phyloP scores from a whole-genome alignment of 345 rosid species.

The Excoecaria cochinchinensis region DNA sequence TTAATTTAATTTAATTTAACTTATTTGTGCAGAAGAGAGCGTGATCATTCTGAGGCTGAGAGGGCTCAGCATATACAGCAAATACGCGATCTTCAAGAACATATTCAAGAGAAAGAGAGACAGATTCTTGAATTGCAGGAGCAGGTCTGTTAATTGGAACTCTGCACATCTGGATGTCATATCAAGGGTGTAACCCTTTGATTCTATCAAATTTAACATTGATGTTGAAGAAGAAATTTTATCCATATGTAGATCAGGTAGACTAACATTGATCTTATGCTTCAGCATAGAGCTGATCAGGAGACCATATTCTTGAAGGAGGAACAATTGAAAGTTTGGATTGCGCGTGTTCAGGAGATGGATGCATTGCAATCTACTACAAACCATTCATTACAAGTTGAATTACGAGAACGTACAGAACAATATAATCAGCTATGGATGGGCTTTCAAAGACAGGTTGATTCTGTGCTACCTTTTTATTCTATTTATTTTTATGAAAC shows the following conservation, averaged over 20 bases:
- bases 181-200: background rate
- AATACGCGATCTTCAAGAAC: constrained; percentile 86
- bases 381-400: constrained; percentile 72
- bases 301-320: constrained; percentile 80
- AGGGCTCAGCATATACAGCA: constrained; percentile 75
- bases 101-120: constrained; percentile 83
- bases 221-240: background rate
- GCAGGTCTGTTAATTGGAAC: constrained; percentile 52
- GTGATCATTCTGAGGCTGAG: constrained; percentile 97
- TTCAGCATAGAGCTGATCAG: constrained; percentile 89
- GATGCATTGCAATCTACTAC: constrained; percentile 78
- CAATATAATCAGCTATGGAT: constrained; percentile 90
- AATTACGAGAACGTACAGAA: constrained; percentile 79
- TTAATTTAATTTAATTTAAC: too few species aligned
- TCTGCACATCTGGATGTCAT: constrained; percentile 1
- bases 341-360: constrained; percentile 80
- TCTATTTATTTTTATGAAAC: background rate
- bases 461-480: constrained; percentile 16
- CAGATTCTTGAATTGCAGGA: constrained; percentile 85
- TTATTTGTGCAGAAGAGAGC: constrained; percentile 72
- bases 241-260: background rate
- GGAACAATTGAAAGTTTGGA: constrained; percentile 84
- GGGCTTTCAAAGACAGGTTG: constrained; percentile 95
- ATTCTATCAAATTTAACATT: background rate
- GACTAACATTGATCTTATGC: constrained; percentile 26